Percentiles rank a stretch among this genome's conserved stretches.
These are phyloP conservation scores for Auricularia sp. DNA, from an alignment of 768 basidiomycete genomes.

Conservation along the genomic window DNA sequence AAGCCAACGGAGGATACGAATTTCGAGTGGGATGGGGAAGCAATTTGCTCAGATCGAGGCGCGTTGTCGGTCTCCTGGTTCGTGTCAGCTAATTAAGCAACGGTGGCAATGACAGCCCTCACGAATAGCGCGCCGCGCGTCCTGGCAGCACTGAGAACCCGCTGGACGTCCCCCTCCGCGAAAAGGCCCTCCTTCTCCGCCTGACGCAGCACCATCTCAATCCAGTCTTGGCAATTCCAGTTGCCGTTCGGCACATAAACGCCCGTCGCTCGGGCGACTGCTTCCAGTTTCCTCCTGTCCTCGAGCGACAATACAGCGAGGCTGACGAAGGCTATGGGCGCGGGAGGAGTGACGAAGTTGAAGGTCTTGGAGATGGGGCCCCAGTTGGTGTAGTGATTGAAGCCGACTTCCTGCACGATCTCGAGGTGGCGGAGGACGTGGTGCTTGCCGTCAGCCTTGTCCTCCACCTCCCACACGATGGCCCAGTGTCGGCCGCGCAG, in stretches of 20 bases:
- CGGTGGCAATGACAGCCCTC: neutral
- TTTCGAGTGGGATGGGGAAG: no score
- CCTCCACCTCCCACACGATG: neutral
- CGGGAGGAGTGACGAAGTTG: constrained; percentile 3
- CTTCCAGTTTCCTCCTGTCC: constrained; percentile 16
- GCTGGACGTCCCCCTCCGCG: constrained; percentile 9
- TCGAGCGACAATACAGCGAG: constrained; percentile 11
- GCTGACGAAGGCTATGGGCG: constrained; percentile 2
- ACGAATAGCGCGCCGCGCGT: neutral
- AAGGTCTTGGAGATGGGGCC: constrained; percentile 17
- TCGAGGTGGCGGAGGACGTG: constrained; percentile 16
- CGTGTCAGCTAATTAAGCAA: no score
- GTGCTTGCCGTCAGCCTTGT: neutral
- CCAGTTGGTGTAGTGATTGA: constrained; percentile 34
- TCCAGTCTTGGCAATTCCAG: constrained; percentile 26
- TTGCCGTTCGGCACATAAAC: constrained; percentile 19
- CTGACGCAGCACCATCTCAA: constrained; percentile 14
- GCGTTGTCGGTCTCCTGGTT: no score
- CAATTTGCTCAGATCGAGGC: no score
- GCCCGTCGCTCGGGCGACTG: constrained; percentile 13
- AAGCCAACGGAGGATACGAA: no score
- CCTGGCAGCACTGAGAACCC: neutral
- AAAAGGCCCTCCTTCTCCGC: constrained; percentile 16
- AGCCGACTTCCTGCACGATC: constrained; percentile 39
- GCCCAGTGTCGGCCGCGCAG: neutral